These are phyloP conservation scores for Saccharomycopsis hybrid DNA, from an alignment of 1,139 yeast species.

Conservation along the genomic window DNA sequence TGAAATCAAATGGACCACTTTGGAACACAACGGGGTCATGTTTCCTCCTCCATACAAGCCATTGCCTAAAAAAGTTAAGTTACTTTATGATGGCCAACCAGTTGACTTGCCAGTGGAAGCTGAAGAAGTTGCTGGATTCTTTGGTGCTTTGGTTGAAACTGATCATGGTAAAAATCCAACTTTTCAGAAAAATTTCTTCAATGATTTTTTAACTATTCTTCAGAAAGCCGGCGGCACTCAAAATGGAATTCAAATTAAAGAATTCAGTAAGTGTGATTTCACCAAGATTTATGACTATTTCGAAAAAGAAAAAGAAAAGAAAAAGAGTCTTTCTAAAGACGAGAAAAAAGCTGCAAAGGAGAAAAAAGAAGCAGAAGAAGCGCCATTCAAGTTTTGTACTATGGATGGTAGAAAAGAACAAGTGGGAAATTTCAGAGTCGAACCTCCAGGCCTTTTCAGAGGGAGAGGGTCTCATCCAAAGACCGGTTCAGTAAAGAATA, in stretches of 20 bases:
- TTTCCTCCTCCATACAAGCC: conserved; percentile 93
- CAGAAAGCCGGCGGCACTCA: conserved; percentile 61
- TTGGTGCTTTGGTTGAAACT: conserved; percentile 79
- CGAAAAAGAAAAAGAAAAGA: conserved; percentile 65
- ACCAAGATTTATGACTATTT: conserved; percentile 65
- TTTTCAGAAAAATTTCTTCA: conserved; percentile 80
- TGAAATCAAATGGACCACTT: conserved; percentile 75
- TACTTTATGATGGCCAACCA: conserved; percentile 70
- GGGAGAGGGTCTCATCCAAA: conserved; percentile 98
- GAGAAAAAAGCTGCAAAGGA: conserved; percentile 69
- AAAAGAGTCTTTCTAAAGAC: conserved; percentile 56
- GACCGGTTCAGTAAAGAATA: conserved; percentile 78
- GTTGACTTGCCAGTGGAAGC: conserved; percentile 72
- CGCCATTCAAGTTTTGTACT: conserved; percentile 71
- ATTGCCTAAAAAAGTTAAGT: conserved; percentile 70
- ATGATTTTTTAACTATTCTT: conserved; percentile 66
- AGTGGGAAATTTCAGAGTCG: conserved; percentile 89
- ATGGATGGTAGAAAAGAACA: conserved; percentile 86
- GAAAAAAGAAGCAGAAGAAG: conserved; percentile 72
- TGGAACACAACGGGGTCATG: conserved; percentile 84
- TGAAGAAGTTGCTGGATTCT: conserved; percentile 96
- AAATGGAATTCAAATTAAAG: conserved; percentile 42
- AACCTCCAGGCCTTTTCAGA: conserved; percentile 93
- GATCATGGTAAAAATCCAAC: conserved; percentile 86
- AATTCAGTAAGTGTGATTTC: conserved; percentile 74